phyloP scores from a whole-genome alignment of 2,329 filamentous ascomycete species.

The Fusarium pseudonygamai region DNA sequence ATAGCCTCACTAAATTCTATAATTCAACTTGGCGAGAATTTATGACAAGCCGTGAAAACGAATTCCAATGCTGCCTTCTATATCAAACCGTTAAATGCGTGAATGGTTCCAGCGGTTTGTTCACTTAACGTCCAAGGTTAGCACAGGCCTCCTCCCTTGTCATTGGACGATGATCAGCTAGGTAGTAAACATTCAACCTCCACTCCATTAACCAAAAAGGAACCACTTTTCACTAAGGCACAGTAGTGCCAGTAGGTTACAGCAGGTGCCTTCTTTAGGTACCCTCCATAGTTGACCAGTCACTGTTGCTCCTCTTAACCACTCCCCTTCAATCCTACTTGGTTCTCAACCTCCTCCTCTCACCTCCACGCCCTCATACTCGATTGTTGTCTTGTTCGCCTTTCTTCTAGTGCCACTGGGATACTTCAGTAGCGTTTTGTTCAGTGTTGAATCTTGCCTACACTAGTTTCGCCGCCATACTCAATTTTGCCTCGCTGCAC shows the following conservation, averaged over 20 bases:
- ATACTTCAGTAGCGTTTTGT: background rate
- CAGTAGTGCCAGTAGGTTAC: background rate
- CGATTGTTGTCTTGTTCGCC: background rate
- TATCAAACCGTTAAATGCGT: background rate
- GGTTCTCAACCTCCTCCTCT: conserved; percentile 13
- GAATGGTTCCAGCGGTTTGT: background rate
- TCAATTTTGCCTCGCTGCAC: conserved; percentile 22
- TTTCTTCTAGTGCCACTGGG: background rate
- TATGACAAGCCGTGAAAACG: background rate
- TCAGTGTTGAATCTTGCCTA: background rate
- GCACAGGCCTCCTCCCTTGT: background rate
- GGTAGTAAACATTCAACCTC: background rate
- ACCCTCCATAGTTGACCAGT: conserved; percentile 21
- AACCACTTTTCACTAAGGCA: conserved; percentile 18
- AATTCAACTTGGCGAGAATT: no score
- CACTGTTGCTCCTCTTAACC: conserved; percentile 17
- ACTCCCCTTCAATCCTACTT: conserved; percentile 11
- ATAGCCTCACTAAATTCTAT: background rate
- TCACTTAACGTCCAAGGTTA: background rate
- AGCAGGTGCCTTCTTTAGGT: conserved; percentile 22
- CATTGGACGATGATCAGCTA: conserved; percentile 9
- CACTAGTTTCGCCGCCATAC: background rate
- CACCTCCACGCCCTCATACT: conserved; percentile 3
- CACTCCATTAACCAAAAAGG: conserved; percentile 14
- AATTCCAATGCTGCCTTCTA: background rate